Conservation (phyloP, 148 eudicot genomes). For the Cornus controversa region DNA sequence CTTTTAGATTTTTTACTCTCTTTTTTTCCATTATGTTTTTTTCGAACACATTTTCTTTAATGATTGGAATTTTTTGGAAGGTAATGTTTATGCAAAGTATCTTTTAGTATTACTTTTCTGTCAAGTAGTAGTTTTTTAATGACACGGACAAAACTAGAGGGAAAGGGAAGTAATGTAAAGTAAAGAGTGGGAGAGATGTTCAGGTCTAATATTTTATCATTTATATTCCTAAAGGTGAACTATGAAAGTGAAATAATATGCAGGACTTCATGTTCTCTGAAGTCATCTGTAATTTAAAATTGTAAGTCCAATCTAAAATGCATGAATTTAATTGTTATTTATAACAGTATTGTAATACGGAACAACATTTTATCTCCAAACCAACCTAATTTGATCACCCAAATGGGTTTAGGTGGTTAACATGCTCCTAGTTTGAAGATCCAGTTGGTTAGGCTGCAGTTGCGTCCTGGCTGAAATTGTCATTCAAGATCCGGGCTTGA, state of each 20-base stretch:
- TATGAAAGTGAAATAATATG: background rate
- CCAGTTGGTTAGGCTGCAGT: constrained; percentile 1
- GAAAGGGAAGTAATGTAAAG: background rate
- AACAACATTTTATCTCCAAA: background rate
- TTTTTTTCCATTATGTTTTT: too few relatives aligned
- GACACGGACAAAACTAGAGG: too few relatives aligned
- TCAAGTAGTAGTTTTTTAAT: too few relatives aligned
- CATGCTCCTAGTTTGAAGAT: background rate
- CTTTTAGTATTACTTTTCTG: too few relatives aligned
- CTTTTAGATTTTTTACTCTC: background rate
- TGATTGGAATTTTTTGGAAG: too few relatives aligned
- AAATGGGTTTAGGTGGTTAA: background rate
- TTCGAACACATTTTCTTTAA: too few relatives aligned
- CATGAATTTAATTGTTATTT: background rate
- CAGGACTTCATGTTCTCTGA: background rate
- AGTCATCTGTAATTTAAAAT: background rate
- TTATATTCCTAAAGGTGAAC: background rate
- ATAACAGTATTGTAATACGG: background rate
- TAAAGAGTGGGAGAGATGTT: background rate
- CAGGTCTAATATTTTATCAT: background rate
- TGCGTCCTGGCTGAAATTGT: constrained; percentile 9
- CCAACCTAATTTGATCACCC: background rate
- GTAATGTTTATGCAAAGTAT: too few relatives aligned
- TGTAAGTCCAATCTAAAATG: background rate
- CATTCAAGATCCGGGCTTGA: too few relatives aligned